A percentile compares a stretch with the other conserved stretches of the same genome.
Conservation (phyloP, 2,329 filamentous ascomycete genomes). For the Claviceps arundinis region DNA sequence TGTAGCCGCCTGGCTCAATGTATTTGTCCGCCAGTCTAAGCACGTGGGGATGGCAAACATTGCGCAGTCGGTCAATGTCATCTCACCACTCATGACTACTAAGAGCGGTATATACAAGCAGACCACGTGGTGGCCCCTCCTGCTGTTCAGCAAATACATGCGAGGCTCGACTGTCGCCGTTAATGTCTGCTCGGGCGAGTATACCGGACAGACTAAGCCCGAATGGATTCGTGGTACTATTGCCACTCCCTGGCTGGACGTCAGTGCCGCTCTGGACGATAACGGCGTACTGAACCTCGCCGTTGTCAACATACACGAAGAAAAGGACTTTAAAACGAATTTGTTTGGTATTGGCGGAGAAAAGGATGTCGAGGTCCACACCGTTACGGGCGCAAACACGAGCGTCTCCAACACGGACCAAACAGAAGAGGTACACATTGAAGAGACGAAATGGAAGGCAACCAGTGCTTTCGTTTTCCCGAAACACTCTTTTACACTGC, state of each 20-base stretch:
- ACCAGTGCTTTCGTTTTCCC: neutral
- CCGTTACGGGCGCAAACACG: neutral
- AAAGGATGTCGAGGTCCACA: neutral
- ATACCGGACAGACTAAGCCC: neutral
- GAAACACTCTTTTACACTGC: neutral
- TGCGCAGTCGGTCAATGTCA: neutral
- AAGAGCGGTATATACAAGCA: neutral
- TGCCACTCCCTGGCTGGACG: neutral
- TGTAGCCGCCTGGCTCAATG: neutral
- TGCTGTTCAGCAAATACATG: neutral
- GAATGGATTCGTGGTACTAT: neutral
- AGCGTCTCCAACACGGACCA: neutral
- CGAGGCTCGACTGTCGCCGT: neutral
- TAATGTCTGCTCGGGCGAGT: neutral
- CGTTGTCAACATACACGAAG: neutral
- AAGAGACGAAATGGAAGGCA: neutral
- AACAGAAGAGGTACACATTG: neutral
- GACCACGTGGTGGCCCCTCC: neutral
- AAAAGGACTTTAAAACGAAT: neutral
- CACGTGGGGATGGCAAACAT: neutral
- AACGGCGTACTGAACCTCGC: neutral
- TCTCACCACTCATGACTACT: neutral
- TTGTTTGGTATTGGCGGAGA: neutral
- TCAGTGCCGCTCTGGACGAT: neutral
- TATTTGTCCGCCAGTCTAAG: neutral